A percentile compares a stretch with the other conserved stretches of the same genome.
phyloP scores from a whole-genome alignment of 768 basidiomycete genomes.

The Gautieria morchelliformis region DNA sequence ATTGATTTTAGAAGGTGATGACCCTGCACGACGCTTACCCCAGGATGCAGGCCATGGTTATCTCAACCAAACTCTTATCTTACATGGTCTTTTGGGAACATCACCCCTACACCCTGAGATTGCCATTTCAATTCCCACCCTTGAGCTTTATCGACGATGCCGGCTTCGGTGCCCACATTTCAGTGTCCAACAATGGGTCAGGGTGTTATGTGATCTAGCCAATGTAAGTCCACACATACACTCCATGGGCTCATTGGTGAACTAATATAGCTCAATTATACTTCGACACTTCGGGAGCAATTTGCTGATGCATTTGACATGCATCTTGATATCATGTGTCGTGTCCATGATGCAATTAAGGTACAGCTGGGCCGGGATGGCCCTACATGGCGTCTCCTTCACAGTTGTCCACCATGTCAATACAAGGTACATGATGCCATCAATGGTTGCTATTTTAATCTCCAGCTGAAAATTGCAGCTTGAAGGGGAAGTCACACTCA shows the following conservation, averaged over 20 bases:
- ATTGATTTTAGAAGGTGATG: not conserved
- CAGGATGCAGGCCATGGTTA: not conserved
- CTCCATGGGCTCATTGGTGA: constrained; percentile 15
- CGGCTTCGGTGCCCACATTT: constrained; percentile 7
- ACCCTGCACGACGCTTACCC: not conserved
- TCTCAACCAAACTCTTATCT: constrained; percentile 1
- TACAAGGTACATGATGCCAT: constrained; percentile 12
- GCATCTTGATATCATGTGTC: constrained; percentile 17
- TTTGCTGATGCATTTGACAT: constrained; percentile 19
- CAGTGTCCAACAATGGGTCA: too few relatives aligned
- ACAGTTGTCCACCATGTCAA: constrained; percentile 20
- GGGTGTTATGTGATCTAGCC: too few relatives aligned
- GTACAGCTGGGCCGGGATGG: constrained; percentile 12
- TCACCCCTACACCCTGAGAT: not conserved
- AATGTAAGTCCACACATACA: too few relatives aligned
- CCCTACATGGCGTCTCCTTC: constrained; percentile 16
- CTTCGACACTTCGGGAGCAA: too few relatives aligned
- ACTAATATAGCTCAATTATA: constrained; percentile 20
- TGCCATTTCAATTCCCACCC: not conserved
- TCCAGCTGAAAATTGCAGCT: not conserved
- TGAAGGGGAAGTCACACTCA: constrained; percentile 11
- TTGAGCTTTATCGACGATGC: not conserved
- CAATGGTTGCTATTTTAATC: not conserved
- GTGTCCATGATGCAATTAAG: constrained; percentile 11
- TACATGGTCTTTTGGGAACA: constrained; percentile 1